Evolutionary conservation across 2,329 filamentous ascomycete species (phyloP).

Genomic region (Pseudopyrenochaeta lycopersici): DNA sequence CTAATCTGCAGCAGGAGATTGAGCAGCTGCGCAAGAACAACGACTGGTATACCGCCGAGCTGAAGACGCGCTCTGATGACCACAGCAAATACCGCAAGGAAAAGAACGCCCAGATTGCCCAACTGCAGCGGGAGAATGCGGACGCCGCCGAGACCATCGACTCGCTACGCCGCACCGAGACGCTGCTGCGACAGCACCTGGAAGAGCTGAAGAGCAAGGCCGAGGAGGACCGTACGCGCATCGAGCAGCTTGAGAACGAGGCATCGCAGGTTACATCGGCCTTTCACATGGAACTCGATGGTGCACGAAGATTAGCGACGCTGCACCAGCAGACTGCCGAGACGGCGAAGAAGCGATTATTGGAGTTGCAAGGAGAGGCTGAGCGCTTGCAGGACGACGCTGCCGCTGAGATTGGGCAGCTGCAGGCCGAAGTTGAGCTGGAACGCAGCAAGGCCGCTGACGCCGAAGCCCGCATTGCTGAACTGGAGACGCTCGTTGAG

Average conservation of each 20-base stretch:
- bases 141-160: constrained; percentile 82
- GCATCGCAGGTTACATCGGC: constrained; percentile 84
- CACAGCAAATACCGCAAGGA: constrained; percentile 92
- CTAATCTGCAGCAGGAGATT: constrained; percentile 88
- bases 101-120: constrained; percentile 87
- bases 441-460: constrained; percentile 67
- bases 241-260: constrained; percentile 86
- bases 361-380: constrained; percentile 71
- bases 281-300: constrained; percentile 86
- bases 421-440: constrained; percentile 60
- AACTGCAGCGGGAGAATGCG: constrained; percentile 87
- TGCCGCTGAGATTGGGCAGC: constrained; percentile 62
- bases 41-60: constrained; percentile 91
- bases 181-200: constrained; percentile 79
- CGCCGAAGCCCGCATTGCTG: constrained; percentile 69
- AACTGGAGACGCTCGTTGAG: constrained; percentile 71
- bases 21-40: constrained; percentile 88
- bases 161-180: constrained; percentile 79
- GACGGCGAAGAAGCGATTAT: constrained; percentile 74
- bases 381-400: constrained; percentile 74
- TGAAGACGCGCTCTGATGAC: constrained; percentile 89
- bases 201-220: constrained; percentile 86
- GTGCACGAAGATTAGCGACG: constrained; percentile 80
- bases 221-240: constrained; percentile 81
- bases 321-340: constrained; percentile 80